Conservation (phyloP, 192 early-diverging fungal genomes). For the Fimicolochytrium jonesii region DNA sequence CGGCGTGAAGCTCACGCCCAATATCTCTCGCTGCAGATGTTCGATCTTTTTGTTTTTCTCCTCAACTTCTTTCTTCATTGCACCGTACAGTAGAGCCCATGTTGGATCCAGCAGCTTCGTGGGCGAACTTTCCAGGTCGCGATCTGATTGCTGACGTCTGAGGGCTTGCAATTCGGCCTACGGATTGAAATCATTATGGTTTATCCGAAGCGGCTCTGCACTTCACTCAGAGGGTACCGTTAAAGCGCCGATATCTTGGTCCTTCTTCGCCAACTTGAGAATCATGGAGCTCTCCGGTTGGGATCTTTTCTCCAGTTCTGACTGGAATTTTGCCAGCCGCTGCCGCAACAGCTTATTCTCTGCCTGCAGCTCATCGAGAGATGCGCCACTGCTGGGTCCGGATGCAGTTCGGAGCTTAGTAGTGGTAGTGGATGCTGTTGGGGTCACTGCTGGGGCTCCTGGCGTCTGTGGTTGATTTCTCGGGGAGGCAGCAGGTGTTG, state of each 20-base stretch:
- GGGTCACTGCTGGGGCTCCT: no score
- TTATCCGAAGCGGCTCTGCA: background rate
- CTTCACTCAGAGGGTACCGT: no score
- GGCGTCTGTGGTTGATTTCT: no score
- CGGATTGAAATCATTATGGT: background rate
- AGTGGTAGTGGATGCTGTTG: no score
- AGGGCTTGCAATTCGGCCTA: background rate
- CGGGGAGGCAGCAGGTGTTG: no score
- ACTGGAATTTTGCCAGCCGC: background rate
- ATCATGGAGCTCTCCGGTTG: background rate
- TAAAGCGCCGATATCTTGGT: conserved; percentile 7
- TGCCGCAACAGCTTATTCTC: conserved; percentile 23
- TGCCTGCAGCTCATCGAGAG: conserved; percentile 1
- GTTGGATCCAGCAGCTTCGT: conserved; percentile 26
- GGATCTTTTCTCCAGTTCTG: conserved; percentile 2
- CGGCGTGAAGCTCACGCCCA: conserved; percentile 21
- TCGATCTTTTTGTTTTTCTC: conserved; percentile 32
- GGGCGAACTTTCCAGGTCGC: conserved; percentile 1
- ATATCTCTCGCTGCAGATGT: conserved; percentile 22
- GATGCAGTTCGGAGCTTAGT: no score
- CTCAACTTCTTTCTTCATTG: conserved; percentile 26
- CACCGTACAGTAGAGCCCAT: conserved; percentile 3
- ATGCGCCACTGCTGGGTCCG: no score
- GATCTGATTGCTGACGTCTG: background rate
- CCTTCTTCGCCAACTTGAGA: conserved; percentile 1